Percentiles rank a stretch among this genome's conserved stretches.
Evolutionary conservation across 2,329 filamentous ascomycete genomes (phyloP).

Genomic region (Sporothrix luriei): DNA sequence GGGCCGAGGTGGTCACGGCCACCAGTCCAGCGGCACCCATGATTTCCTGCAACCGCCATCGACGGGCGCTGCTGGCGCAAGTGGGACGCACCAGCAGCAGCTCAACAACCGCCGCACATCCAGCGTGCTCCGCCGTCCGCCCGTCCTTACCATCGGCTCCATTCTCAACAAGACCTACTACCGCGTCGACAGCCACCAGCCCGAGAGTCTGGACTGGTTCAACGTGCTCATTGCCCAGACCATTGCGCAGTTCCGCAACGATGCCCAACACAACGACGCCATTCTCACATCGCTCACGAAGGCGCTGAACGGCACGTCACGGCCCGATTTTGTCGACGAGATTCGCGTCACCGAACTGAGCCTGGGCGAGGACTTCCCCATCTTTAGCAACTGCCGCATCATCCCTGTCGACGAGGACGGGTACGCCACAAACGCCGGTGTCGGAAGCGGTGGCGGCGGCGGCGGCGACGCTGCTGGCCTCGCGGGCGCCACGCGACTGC

Average conservation of each 20-base stretch:
- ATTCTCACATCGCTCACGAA: slow-evolving; percentile 84
- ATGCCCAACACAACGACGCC: slow-evolving; percentile 87
- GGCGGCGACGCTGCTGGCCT: slow-evolving; percentile 46
- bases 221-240: slow-evolving; percentile 96
- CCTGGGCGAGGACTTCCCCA: slow-evolving; percentile 94
- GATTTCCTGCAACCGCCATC: slow-evolving; percentile 36
- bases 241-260: slow-evolving; percentile 89
- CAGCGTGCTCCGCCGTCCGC: slow-evolving; percentile 71
- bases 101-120: slow-evolving; percentile 51
- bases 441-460: slow-evolving; percentile 34
- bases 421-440: slow-evolving; percentile 43
- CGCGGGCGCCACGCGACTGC: slow-evolving; percentile 66
- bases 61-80: slow-evolving; percentile 41
- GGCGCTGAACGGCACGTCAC: slow-evolving; percentile 80
- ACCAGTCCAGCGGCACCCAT: neutral
- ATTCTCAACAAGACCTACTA: slow-evolving; percentile 98
- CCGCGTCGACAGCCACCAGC: slow-evolving; percentile 92
- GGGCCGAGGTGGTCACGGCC: slow-evolving; percentile 2
- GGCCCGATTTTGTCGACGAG: slow-evolving; percentile 89
- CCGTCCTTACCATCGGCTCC: slow-evolving; percentile 82
- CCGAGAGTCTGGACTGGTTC: slow-evolving; percentile 97
- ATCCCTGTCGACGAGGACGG: slow-evolving; percentile 84
- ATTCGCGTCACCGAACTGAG: slow-evolving; percentile 93
- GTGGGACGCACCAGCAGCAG: slow-evolving; percentile 57
- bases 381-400: slow-evolving; percentile 96